These are phyloP conservation scores for Castanea sativa DNA, from an alignment of 306 rosid species.

Conservation along the genomic window DNA sequence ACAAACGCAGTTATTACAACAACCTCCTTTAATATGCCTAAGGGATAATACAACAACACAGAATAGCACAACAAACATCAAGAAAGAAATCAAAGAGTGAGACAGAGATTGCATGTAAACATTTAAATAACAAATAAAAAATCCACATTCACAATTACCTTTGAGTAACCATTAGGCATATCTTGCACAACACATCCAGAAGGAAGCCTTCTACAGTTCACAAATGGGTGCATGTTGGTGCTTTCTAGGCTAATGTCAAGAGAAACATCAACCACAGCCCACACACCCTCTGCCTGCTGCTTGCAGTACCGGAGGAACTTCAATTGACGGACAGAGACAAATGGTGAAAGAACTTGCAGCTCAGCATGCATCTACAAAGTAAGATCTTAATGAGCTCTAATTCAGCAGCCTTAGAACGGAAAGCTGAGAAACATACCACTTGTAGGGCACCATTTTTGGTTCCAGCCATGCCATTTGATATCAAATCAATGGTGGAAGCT, in stretches of 20 bases:
- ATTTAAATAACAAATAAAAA: background rate
- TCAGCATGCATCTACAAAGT: constrained; percentile 72
- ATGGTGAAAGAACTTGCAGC: constrained; percentile 75
- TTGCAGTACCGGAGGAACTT: constrained; percentile 76
- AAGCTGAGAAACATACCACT: constrained; percentile 47
- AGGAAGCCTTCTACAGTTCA: constrained; percentile 70
- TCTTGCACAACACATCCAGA: constrained; percentile 88
- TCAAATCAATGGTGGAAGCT: constrained; percentile 48
- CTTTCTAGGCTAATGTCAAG: constrained; percentile 47
- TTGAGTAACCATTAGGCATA: constrained; percentile 64
- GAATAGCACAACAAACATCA: background rate
- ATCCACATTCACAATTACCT: constrained; percentile 39
- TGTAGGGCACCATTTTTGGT: constrained; percentile 62
- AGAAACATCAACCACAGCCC: constrained; percentile 85
- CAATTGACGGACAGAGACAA: constrained; percentile 69
- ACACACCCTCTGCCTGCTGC: constrained; percentile 70
- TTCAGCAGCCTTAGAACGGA: background rate
- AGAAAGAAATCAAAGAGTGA: background rate
- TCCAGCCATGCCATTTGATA: constrained; percentile 57
- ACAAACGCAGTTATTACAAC: constrained; percentile 23
- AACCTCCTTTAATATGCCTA: constrained; percentile 4
- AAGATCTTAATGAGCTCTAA: constrained; percentile 3
- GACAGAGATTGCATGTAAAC: background rate
- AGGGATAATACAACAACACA: background rate
- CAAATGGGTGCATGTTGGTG: constrained; percentile 21